Percentiles rank a stretch among this genome's conserved stretches.
Conservation (phyloP, 345 rosid genomes). For the Salix viminalis region DNA sequence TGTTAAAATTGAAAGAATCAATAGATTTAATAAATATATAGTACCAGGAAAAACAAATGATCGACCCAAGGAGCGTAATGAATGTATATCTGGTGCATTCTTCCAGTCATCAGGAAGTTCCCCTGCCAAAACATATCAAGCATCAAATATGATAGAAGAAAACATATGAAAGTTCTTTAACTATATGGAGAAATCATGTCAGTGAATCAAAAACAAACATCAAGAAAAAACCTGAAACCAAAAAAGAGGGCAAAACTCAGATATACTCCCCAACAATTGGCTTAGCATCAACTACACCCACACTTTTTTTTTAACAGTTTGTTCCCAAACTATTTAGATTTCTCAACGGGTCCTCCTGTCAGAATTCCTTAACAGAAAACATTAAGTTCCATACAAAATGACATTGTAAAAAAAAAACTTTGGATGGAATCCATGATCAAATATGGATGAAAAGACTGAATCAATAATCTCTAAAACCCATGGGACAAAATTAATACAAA, state of each 20-base stretch:
- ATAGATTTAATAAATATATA: constrained; percentile 6
- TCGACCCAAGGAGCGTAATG: constrained; percentile 66
- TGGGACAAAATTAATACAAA: not conserved
- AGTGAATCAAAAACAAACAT: not conserved
- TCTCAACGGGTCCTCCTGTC: not conserved
- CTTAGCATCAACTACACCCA: not conserved
- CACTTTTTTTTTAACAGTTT: not conserved
- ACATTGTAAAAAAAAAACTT: no score
- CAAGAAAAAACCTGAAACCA: not conserved
- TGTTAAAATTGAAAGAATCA: constrained; percentile 13
- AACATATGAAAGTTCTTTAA: not conserved
- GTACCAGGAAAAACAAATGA: constrained; percentile 91
- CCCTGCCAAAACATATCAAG: constrained; percentile 41
- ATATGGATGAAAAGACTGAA: not conserved
- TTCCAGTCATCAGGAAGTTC: constrained; percentile 70
- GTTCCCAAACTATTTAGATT: not conserved
- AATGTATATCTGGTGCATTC: constrained; percentile 50
- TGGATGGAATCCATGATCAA: not conserved
- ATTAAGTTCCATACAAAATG: not conserved
- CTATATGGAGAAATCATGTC: not conserved
- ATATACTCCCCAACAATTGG: not conserved
- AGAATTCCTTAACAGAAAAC: not conserved
- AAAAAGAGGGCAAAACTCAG: not conserved
- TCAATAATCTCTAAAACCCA: not conserved
- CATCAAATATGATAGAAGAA: constrained; percentile 5